Percentiles rank a stretch among this genome's conserved stretches.
Conservation (phyloP, 305 asterid species). For the Lippia alba region DNA sequence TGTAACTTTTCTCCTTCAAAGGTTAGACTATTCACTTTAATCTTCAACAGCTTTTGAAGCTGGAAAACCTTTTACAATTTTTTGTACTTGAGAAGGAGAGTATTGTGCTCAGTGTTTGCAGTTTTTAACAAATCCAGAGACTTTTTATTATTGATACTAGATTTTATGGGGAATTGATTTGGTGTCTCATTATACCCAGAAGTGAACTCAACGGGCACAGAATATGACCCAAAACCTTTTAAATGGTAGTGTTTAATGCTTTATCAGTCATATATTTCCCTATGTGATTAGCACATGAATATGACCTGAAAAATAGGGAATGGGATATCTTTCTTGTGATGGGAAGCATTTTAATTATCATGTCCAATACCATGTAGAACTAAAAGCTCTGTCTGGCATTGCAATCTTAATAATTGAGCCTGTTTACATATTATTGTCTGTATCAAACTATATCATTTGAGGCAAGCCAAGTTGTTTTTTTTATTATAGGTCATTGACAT, state of each 20-base stretch:
- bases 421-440: slow-evolving; percentile 14
- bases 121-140: slow-evolving; percentile 11
- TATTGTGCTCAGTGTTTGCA: slow-evolving; percentile 15
- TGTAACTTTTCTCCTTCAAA: neutral
- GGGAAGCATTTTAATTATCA: slow-evolving; percentile 1
- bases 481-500: slow-evolving; percentile 80
- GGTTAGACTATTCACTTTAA: slow-evolving; percentile 1
- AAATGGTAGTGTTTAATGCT: slow-evolving; percentile 14
- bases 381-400: neutral
- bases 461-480: slow-evolving; percentile 29
- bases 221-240: slow-evolving; percentile 21
- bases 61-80: slow-evolving; percentile 2
- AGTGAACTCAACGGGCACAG: slow-evolving; percentile 1
- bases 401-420: slow-evolving; percentile 9
- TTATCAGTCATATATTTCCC: neutral
- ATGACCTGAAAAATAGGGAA: neutral
- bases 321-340: slow-evolving; percentile 14
- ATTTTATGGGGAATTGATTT: neutral
- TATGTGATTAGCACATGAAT: slow-evolving; percentile 23
- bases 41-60: neutral
- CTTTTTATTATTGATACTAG: slow-evolving; percentile 8
- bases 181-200: too few relatives aligned
- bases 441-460: slow-evolving; percentile 22
- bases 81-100: neutral
- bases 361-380: neutral